A percentile compares a stretch with the other conserved stretches of the same genome.
phyloP scores from a whole-genome alignment of 2,329 filamentous ascomycete genomes.

The Talaromyces albobiverticillius region DNA sequence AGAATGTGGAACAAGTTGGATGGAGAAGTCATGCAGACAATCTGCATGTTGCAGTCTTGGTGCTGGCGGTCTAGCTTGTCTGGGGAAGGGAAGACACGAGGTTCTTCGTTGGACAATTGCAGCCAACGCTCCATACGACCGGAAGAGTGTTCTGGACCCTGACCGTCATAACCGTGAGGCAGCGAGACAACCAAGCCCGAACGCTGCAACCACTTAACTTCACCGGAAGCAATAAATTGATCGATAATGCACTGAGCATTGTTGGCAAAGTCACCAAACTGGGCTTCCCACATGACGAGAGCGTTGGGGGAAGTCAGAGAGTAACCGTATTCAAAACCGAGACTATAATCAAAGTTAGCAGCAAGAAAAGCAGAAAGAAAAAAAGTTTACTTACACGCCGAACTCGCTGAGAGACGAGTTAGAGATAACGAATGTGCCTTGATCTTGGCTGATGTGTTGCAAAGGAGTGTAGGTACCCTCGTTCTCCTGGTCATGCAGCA shows the following conservation, averaged over 20 bases:
- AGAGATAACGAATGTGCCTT: conserved; percentile 92
- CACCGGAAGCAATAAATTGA: conserved; percentile 96
- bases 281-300: conserved; percentile 98
- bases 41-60: conserved; percentile 99
- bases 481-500: conserved; percentile 95
- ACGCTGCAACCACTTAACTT: conserved; percentile 98
- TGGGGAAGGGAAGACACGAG: conserved; percentile 80
- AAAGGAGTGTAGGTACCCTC: conserved; percentile 92
- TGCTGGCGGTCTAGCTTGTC: conserved; percentile 95
- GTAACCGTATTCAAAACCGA: conserved; percentile 98
- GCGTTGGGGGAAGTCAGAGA: conserved; percentile 95
- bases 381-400: conserved; percentile 53
- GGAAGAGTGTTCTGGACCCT: conserved; percentile 97
- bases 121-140: conserved; percentile 96
- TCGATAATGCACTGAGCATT: conserved; percentile 99
- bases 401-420: conserved; percentile 85
- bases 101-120: conserved; percentile 96
- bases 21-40: conserved; percentile 94
- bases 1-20: conserved; percentile 96
- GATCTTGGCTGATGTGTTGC: conserved; percentile 82
- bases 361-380: background rate
- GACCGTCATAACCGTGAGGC: conserved; percentile 96
- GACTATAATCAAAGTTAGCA: conserved; percentile 57
- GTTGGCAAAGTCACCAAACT: conserved; percentile 99
- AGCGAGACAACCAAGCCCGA: conserved; percentile 94